Percentiles rank a stretch among this genome's conserved stretches.
phyloP scores from a whole-genome alignment of 331 rosid species.

The Quercus tomentella region DNA sequence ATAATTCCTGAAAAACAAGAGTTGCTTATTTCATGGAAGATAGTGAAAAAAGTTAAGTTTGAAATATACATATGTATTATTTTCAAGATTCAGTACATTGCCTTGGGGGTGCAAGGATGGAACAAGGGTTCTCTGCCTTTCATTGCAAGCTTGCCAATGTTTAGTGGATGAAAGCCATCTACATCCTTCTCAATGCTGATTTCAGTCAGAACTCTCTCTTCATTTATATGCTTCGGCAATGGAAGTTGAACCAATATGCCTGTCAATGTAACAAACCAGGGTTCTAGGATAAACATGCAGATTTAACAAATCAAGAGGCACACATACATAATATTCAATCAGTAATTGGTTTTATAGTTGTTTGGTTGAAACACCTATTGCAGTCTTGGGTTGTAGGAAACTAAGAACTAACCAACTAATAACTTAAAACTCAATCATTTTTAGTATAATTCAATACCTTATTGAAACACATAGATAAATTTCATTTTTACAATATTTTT shows the following conservation, averaged over 20 bases:
- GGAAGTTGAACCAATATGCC: constrained; percentile 96
- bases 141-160: constrained; percentile 94
- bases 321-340: background rate
- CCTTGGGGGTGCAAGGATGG: constrained; percentile 94
- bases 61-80: background rate
- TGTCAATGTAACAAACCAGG: constrained; percentile 25
- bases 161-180: constrained; percentile 94
- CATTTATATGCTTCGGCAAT: constrained; percentile 82
- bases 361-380: background rate
- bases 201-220: constrained; percentile 71
- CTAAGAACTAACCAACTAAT: background rate
- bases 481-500: too few species aligned
- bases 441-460: background rate
- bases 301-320: background rate
- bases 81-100: constrained; percentile 16
- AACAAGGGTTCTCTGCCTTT: constrained; percentile 90
- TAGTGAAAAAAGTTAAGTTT: background rate
- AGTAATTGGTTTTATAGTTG: background rate
- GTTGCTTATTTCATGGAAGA: background rate
- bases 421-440: background rate
- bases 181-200: constrained; percentile 88
- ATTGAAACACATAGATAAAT: background rate
- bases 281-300: background rate
- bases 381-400: background rate
- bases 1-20: constrained; percentile 7